Evolutionary conservation across 129 eudicot species (phyloP).

Genomic region (Solidago caesia): DNA sequence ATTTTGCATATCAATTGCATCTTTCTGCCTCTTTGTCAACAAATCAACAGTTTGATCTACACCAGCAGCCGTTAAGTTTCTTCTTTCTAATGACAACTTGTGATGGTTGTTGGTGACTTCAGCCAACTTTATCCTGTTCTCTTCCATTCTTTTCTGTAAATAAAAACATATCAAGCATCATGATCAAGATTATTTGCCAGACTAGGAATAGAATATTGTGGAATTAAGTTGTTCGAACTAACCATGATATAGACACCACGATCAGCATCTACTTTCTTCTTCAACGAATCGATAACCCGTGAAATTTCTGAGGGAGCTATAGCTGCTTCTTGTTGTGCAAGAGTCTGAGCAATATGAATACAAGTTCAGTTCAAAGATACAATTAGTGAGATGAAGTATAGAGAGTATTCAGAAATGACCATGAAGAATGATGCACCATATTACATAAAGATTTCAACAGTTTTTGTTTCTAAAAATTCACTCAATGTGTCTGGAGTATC

Average conservation of each 20-base stretch:
- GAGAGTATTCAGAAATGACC: background rate
- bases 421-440: constrained; percentile 1
- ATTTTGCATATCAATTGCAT: constrained; percentile 83
- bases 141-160: constrained; percentile 73
- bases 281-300: constrained; percentile 60
- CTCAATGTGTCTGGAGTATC: constrained; percentile 2
- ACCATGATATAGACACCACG: constrained; percentile 74
- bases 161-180: constrained; percentile 21
- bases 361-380: constrained; percentile 16
- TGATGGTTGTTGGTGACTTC: constrained; percentile 58
- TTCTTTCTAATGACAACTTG: constrained; percentile 61
- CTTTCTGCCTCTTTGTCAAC: constrained; percentile 75
- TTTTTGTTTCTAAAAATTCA: background rate
- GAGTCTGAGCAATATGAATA: constrained; percentile 38
- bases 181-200: background rate
- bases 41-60: constrained; percentile 41
- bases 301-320: constrained; percentile 45
- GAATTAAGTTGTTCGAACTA: constrained; percentile 24
- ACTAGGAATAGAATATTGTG: background rate
- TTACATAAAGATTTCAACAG: background rate
- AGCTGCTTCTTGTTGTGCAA: constrained; percentile 33
- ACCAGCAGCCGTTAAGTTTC: constrained; percentile 36
- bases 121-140: constrained; percentile 56
- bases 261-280: constrained; percentile 68
- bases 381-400: background rate